Percentiles rank a stretch among this genome's conserved stretches.
Conservation (phyloP, 139 green algal species). For the Coccomyxa sp. region DNA sequence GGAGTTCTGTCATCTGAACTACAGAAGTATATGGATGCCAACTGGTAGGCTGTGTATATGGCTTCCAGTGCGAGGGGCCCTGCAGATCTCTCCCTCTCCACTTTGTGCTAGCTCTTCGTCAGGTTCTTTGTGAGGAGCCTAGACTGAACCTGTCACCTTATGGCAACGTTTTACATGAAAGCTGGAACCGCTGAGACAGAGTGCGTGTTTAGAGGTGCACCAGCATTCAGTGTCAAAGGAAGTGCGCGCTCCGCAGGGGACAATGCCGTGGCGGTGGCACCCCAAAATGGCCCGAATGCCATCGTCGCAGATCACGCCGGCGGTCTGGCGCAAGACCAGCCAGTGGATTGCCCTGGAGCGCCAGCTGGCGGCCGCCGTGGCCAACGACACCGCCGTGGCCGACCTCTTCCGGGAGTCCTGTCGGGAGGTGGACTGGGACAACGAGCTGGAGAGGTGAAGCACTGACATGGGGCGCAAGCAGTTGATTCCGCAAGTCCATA, state of each 20-base stretch:
- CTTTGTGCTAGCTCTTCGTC: neutral
- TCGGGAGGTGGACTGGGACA: neutral
- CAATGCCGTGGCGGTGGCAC: constrained; percentile 1
- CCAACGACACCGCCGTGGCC: neutral
- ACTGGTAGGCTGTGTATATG: neutral
- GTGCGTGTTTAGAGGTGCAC: neutral
- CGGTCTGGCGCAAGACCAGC: constrained; percentile 3
- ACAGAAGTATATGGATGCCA: neutral
- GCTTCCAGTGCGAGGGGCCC: no score
- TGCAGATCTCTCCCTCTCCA: neutral
- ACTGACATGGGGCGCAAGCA: neutral
- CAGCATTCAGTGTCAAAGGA: neutral
- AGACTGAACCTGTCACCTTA: neutral
- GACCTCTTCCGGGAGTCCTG: constrained; percentile 8
- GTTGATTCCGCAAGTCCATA: neutral
- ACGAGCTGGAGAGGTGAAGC: neutral
- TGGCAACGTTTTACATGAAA: neutral
- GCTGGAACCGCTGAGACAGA: neutral
- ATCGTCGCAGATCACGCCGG: neutral
- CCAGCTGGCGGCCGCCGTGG: constrained; percentile 13
- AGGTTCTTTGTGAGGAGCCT: neutral
- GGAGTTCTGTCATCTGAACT: neutral
- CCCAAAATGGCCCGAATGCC: neutral
- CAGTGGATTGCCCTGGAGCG: constrained; percentile 22
- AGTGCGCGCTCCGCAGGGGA: neutral